Percentiles rank a stretch among this genome's conserved stretches.
These are phyloP conservation scores for Rhytidiadelphus loreus DNA, from an alignment of 225 moss, liverwort and hornwort genomes.

Conservation along the genomic window DNA sequence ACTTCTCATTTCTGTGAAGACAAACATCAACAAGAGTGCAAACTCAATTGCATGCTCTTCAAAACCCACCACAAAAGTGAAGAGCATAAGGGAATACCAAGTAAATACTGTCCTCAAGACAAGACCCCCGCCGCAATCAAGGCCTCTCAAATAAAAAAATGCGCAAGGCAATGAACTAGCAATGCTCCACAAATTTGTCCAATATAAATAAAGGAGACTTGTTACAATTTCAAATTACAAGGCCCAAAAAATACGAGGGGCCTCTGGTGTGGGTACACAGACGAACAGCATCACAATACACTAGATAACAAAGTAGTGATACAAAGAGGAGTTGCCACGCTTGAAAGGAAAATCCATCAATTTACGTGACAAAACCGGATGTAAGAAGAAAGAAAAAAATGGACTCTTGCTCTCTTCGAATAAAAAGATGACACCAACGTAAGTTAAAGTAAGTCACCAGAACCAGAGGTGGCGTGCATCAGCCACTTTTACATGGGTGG, in stretches of 20 bases:
- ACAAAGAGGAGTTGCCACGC: constrained; percentile 4
- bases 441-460: constrained; percentile 38
- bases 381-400: not conserved
- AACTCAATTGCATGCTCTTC: not conserved
- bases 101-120: not conserved
- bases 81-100: not conserved
- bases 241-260: not conserved
- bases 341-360: not conserved
- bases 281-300: not conserved
- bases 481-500: constrained; percentile 61
- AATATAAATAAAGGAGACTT: not conserved
- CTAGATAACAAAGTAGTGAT: not conserved
- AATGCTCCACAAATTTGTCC: not conserved
- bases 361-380: not conserved
- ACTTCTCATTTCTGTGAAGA: not conserved
- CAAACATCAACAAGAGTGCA: not conserved
- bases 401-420: not conserved
- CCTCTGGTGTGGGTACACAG: not conserved
- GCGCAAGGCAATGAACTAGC: not conserved
- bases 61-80: not conserved
- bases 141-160: not conserved
- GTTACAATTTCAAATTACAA: not conserved
- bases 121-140: not conserved
- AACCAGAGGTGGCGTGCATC: constrained; percentile 77
- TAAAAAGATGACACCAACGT: not conserved